A percentile compares a stretch with the other conserved stretches of the same genome.
phyloP scores from a whole-genome alignment of 306 rosid species.

The Cajanus cajan region DNA sequence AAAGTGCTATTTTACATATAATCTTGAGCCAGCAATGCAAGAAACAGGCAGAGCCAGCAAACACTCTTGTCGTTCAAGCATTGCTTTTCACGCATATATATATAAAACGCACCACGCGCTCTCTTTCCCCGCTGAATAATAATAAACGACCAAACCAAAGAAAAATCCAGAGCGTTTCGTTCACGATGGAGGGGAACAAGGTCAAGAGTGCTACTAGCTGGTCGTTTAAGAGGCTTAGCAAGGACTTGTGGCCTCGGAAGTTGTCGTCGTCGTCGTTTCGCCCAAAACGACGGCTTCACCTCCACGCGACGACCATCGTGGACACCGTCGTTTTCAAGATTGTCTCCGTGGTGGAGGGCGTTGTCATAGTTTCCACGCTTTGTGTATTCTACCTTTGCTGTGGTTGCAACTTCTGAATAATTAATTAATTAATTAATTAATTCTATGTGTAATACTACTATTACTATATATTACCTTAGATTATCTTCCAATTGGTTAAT shows the following conservation, averaged over 20 bases:
- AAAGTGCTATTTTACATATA: conserved; percentile 5
- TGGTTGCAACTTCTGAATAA: conserved; percentile 61
- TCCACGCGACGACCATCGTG: conserved; percentile 37
- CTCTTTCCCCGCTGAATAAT: neutral
- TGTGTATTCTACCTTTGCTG: conserved; percentile 74
- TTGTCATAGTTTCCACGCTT: conserved; percentile 62
- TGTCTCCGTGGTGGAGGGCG: conserved; percentile 55
- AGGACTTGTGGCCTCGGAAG: conserved; percentile 55
- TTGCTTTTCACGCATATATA: neutral
- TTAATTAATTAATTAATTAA: no score
- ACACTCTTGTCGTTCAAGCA: conserved; percentile 13
- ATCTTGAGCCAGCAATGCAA: conserved; percentile 25
- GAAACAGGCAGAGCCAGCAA: conserved; percentile 26
- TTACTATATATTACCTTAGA: no score
- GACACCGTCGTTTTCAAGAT: conserved; percentile 67
- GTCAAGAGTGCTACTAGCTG: neutral
- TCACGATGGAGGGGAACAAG: no score
- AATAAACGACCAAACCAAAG: neutral
- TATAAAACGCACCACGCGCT: conserved; percentile 21
- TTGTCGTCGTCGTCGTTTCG: conserved; percentile 38
- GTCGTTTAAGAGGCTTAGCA: conserved; percentile 63
- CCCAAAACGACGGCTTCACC: conserved; percentile 50
- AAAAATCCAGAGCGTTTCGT: neutral
- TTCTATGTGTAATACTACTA: no score
- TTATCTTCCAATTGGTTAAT: neutral